Base-by-base conservation (phyloP, 2,329 filamentous ascomycete genomes). In the Endocalyx cinctus region DNA sequence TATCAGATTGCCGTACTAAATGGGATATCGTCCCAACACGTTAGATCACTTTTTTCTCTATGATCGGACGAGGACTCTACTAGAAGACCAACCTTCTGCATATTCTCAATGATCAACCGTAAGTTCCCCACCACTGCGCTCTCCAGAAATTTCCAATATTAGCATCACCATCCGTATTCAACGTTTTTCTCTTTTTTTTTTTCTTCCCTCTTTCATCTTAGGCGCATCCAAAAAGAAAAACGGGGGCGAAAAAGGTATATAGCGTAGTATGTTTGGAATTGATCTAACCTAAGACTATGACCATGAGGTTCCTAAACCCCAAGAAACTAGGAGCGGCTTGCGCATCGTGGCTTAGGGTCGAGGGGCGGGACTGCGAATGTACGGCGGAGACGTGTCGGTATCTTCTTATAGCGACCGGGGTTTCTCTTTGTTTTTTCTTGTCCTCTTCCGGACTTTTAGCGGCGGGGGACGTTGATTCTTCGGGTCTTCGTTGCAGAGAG, bases 221-320 rank as follows among this genome's bases (percentile, higher is more conserved):
- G n/a, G n/a, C n/a, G n/a, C n/a, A n/a, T n/a, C n/a, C n/a, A n/a
- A n/a, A n/a, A n/a, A n/a, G n/a, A n/a, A n/a, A n/a, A n/a, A n/a
- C n/a, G n/a, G n/a, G 4, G 29, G 33, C 48, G 25, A 50, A 42
- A 28, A n/a, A 8, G 35, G 17, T 6, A 12, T 10, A 23, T 31
- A 10, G n/a, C 20, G 15, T 4, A 10, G 15, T 19, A 15, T 10
- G 14, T 33, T 16, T 20, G 22, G 14, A 15, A 34, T 15, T 22
- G 16, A 26, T 49, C 73, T 43, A 72, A 92, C 87, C 79, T 41
- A 95, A 65, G 23, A 96, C 87, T 52, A 97, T 82, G 25, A 95
- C 85, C 87, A 96, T 95, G 43, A 98, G 74, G 57, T 98, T 98
- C 39, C 90, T 74, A 57, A 98, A 97, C 1, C 92, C 92, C 12